Percentiles rank a stretch among this genome's conserved stretches.
phyloP scores from a whole-genome alignment of 495 filamentous ascomycete genomes.

The Articulospora tetracladia region DNA sequence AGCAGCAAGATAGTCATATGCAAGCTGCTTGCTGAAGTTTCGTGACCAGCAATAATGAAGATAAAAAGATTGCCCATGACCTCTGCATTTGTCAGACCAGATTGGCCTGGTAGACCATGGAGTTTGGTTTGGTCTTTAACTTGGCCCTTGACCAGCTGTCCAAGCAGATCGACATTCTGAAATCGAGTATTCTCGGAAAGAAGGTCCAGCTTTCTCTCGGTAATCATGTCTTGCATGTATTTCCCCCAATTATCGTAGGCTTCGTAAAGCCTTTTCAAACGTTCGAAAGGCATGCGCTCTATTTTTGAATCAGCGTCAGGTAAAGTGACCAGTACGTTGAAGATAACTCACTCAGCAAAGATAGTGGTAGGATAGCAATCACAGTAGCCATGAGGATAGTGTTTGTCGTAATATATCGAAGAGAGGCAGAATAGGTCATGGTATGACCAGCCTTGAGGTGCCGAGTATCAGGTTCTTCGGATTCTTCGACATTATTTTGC shows the following conservation, averaged over 20 bases:
- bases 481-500: not conserved
- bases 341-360: no score
- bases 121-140: not conserved
- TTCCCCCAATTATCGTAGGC: conserved; percentile 44
- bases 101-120: not conserved
- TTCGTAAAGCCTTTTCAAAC: conserved; percentile 27
- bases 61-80: conserved; percentile 70
- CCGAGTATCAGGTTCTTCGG: not conserved
- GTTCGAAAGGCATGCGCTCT: not conserved
- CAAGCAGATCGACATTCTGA: conserved; percentile 49
- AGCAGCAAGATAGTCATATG: conserved; percentile 59
- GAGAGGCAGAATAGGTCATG: not conserved
- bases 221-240: conserved; percentile 45
- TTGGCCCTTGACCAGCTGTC: conserved; percentile 37
- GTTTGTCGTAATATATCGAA: conserved; percentile 33
- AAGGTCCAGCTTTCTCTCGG: conserved; percentile 34
- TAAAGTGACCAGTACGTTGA: no score
- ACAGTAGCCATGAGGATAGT: not conserved
- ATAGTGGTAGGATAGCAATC: no score
- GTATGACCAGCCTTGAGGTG: not conserved
- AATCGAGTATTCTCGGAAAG: conserved; percentile 21
- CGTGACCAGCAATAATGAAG: conserved; percentile 67
- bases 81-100: conserved; percentile 29
- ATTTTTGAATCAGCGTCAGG: no score
- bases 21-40: conserved; percentile 64